Evolutionary conservation across 1,284 basidiomycete genomes (phyloP).

Genomic region (Fomitiporia mediterranea): DNA sequence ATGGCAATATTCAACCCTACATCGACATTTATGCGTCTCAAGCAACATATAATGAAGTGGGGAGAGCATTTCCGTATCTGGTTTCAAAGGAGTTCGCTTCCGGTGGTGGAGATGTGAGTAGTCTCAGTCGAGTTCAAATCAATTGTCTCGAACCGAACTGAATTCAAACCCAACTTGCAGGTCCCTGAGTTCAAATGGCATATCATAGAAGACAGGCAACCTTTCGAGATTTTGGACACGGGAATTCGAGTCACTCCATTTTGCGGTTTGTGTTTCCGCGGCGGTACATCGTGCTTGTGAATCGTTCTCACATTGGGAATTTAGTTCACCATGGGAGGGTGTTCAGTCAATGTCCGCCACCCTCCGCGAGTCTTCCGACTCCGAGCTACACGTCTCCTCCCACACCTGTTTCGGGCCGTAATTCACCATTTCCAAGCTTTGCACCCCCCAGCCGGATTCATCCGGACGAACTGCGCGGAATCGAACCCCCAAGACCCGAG

Average conservation of each 20-base stretch:
- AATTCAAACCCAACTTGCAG: constrained; percentile 32
- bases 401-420: constrained; percentile 37
- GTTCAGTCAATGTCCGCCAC: constrained; percentile 38
- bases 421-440: constrained; percentile 15
- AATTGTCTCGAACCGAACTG: constrained; percentile 13
- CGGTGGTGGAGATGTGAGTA: constrained; percentile 68
- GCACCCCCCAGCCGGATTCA: background rate
- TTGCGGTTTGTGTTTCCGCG: constrained; percentile 40
- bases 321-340: constrained; percentile 63
- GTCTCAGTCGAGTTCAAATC: background rate
- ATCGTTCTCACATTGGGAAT: background rate
- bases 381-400: constrained; percentile 40
- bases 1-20: constrained; percentile 57
- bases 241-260: constrained; percentile 65
- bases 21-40: constrained; percentile 71
- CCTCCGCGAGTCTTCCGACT: constrained; percentile 37
- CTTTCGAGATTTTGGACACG: constrained; percentile 61
- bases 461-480: constrained; percentile 10
- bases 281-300: background rate
- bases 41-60: constrained; percentile 59
- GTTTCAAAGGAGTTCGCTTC: constrained; percentile 71
- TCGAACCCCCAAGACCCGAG: constrained; percentile 33
- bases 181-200: constrained; percentile 79
- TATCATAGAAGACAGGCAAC: constrained; percentile 58
- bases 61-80: constrained; percentile 72